A percentile compares a stretch with the other conserved stretches of the same genome.
Conservation (phyloP, 352 stramenopile genomes). For the Globisporangium abappressorium region DNA sequence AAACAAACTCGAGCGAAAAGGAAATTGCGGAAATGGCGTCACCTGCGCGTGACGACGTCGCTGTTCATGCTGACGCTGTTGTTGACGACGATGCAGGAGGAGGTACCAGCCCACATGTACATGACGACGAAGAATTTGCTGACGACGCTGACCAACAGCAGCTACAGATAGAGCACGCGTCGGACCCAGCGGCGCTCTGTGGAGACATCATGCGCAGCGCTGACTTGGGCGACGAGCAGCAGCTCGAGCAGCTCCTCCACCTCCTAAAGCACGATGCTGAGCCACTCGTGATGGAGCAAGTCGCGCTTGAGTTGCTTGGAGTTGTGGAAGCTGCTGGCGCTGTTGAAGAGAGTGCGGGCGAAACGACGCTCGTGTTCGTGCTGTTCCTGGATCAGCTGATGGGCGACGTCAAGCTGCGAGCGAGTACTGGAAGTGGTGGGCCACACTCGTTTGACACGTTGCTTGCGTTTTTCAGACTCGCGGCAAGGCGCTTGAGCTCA, state of each 20-base stretch:
- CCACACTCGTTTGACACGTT: neutral
- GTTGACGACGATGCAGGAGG: neutral
- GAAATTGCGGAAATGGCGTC: slow-evolving; percentile 1
- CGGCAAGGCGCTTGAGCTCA: slow-evolving; percentile 4
- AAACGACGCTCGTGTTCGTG: neutral
- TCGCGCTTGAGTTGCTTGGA: neutral
- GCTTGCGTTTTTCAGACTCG: neutral
- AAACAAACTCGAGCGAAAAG: neutral
- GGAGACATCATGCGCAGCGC: slow-evolving; percentile 1
- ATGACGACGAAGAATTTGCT: neutral
- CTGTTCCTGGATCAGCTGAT: slow-evolving; percentile 8
- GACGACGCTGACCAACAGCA: neutral
- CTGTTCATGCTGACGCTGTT: neutral
- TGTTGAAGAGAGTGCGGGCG: neutral
- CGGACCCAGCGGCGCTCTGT: slow-evolving; percentile 4
- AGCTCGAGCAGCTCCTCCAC: neutral
- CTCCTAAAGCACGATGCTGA: neutral
- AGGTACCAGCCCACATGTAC: neutral
- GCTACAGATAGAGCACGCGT: neutral
- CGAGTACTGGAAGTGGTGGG: neutral
- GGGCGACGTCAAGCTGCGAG: neutral
- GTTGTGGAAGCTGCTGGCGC: neutral
- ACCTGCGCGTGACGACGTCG: neutral
- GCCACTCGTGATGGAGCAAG: neutral
- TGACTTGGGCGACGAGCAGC: neutral